Evolutionary conservation across 73 alveolate species (phyloP).

Genomic region (Stentor coeruleus): DNA sequence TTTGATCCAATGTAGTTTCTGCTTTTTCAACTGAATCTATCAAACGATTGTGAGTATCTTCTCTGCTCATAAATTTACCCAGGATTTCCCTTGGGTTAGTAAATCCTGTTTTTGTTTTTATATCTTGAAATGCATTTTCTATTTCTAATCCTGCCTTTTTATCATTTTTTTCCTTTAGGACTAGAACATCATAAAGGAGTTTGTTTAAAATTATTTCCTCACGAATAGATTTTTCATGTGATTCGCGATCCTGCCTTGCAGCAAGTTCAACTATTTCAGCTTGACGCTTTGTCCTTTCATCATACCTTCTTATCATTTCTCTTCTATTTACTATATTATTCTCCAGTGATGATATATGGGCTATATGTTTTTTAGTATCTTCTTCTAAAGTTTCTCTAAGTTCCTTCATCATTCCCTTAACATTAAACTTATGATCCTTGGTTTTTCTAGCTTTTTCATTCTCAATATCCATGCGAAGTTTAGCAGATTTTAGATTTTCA

Average conservation of each 20-base stretch:
- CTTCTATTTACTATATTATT: background rate
- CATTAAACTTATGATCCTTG: background rate
- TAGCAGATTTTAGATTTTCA: background rate
- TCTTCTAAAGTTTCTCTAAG: background rate
- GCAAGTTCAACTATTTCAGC: background rate
- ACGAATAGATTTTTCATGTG: background rate
- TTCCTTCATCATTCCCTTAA: background rate
- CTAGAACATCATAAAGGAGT: background rate
- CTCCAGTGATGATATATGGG: background rate
- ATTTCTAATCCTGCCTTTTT: background rate
- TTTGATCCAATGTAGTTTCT: background rate
- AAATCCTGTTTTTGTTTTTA: background rate
- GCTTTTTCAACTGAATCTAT: background rate
- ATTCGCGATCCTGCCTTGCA: background rate
- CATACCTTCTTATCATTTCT: background rate
- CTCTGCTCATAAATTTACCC: background rate
- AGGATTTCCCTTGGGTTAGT: background rate
- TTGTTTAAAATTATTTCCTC: background rate
- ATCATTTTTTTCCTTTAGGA: background rate
- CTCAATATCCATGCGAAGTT: background rate
- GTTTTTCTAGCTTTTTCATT: background rate
- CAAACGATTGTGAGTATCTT: background rate
- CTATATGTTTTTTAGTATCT: background rate
- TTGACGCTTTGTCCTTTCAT: background rate
- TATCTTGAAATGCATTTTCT: background rate